Conservation (phyloP, 768 basidiomycete genomes). For the Lepiota brunneoincarnata region DNA sequence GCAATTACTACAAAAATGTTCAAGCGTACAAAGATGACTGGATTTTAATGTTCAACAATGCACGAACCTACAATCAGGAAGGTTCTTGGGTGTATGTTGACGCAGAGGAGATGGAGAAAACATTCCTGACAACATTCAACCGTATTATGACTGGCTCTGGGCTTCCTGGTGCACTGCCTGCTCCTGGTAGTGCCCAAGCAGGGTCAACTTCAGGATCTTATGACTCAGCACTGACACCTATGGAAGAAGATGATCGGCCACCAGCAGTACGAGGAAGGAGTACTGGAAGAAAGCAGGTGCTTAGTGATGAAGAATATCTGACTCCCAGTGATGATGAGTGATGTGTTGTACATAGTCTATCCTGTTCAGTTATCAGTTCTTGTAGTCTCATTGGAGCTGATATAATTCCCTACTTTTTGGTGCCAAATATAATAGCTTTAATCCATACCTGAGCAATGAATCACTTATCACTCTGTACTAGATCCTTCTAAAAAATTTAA, state of each 20-base stretch:
- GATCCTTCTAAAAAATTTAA: too few species aligned
- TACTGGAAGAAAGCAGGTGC: slow-evolving; percentile 64
- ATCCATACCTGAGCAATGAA: too few species aligned
- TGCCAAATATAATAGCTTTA: too few species aligned
- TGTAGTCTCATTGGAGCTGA: too few species aligned
- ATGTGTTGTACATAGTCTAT: too few species aligned
- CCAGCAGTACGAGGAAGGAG: slow-evolving; percentile 53
- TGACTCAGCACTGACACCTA: slow-evolving; percentile 72
- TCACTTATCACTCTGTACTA: too few species aligned
- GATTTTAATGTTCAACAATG: slow-evolving; percentile 92
- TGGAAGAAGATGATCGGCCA: slow-evolving; percentile 78
- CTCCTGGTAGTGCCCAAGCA: slow-evolving; percentile 23
- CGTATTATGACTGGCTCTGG: slow-evolving; percentile 64
- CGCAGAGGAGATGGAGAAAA: slow-evolving; percentile 92
- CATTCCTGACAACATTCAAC: slow-evolving; percentile 71
- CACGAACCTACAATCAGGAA: slow-evolving; percentile 90
- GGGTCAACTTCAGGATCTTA: slow-evolving; percentile 49
- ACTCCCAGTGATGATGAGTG: slow-evolving; percentile 79
- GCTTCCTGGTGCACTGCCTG: slow-evolving; percentile 66
- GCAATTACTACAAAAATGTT: slow-evolving; percentile 71
- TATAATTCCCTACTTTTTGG: too few species aligned
- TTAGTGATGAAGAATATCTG: slow-evolving; percentile 72
- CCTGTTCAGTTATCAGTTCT: too few species aligned
- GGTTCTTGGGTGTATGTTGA: slow-evolving; percentile 94
- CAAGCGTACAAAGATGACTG: slow-evolving; percentile 74